These are phyloP conservation scores for Puccinia novopanici DNA, from an alignment of 1,284 basidiomycete species.

Conservation along the genomic window DNA sequence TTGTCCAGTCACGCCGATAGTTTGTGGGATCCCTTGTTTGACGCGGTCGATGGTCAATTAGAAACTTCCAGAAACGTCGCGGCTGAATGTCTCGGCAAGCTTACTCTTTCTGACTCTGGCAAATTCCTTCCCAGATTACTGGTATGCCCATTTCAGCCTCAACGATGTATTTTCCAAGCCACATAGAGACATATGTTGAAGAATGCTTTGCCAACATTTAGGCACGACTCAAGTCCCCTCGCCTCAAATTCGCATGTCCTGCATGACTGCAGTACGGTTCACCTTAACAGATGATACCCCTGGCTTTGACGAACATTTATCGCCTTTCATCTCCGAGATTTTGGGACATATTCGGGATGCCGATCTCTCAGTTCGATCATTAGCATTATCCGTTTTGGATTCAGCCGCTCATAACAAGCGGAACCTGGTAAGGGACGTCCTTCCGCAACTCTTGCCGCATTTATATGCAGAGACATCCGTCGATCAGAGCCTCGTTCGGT, in stretches of 20 bases:
- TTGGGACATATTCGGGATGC: constrained; percentile 48
- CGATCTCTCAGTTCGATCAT: constrained; percentile 52
- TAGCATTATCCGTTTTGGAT: constrained; percentile 84
- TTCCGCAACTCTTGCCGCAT: constrained; percentile 73
- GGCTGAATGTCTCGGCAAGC: constrained; percentile 91
- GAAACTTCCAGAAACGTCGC: constrained; percentile 91
- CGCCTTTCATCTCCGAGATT: constrained; percentile 39
- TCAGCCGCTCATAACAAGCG: constrained; percentile 93
- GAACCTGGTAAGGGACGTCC: constrained; percentile 81
- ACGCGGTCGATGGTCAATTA: constrained; percentile 68
- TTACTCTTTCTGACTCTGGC: constrained; percentile 84
- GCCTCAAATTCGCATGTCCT: constrained; percentile 75
- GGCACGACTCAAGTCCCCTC: constrained; percentile 64
- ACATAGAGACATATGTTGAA: not conserved
- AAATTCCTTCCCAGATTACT: constrained; percentile 90
- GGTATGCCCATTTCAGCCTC: constrained; percentile 62
- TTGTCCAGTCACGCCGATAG: constrained; percentile 79
- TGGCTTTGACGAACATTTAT: constrained; percentile 67
- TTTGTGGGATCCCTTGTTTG: constrained; percentile 87
- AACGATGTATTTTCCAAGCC: not conserved
- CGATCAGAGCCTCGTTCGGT: constrained; percentile 76
- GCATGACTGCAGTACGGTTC: constrained; percentile 89
- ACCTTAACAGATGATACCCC: constrained; percentile 85
- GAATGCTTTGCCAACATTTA: constrained; percentile 24
- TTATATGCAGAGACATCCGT: constrained; percentile 82